Base-by-base conservation (phyloP, 768 basidiomycete genomes). In the Glaciozyma antarctica region DNA sequence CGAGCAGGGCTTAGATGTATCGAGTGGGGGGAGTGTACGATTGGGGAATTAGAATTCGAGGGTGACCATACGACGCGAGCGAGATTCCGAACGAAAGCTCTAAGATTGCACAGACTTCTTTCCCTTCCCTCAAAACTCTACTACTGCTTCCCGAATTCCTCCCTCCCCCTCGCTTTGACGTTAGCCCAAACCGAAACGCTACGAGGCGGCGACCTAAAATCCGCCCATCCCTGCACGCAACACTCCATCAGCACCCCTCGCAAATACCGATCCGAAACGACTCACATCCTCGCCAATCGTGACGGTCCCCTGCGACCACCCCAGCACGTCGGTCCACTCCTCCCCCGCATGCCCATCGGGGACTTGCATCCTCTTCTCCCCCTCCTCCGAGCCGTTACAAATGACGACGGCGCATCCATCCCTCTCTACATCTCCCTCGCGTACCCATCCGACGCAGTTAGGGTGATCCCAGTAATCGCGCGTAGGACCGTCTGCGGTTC, bases 281-380 rank as follows among this genome's bases (percentile, higher is more conserved):
- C 32, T 19, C 21, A 24, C 79, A 60, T 80, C 79, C 24, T 80
- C 78, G 30, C 75, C 78, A 43, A 81, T 78, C n/a, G 72, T 75
- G 60, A 81, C 69, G 67, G 78, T 78, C 45, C 58, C 79, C 60
- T 80, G 73, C 54, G 75, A 73, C 80, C 80, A 81, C 7, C 80
- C 80, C 16, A 81, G 73, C 22, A 77, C 72, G 67, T 81, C 80
- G 6, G 78, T 78, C 79, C 79, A 81, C 30, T 73, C 75, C 72
- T 81, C 78, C 3, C 80, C 80, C 7, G 77, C 77, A 65, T 78
- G 79, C 47, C 78, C 76, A 71, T 77, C 60, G 17, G 65, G 64
- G 22, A 70, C 51, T 63, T 79, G 78, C 74, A 77, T 76, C 79
- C 24, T 67, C n/a, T 26, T 32, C 30, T 16, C n/a, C 45, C 49